Conservation (phyloP, 1,284 basidiomycete species). For the Sutorius eximius region DNA sequence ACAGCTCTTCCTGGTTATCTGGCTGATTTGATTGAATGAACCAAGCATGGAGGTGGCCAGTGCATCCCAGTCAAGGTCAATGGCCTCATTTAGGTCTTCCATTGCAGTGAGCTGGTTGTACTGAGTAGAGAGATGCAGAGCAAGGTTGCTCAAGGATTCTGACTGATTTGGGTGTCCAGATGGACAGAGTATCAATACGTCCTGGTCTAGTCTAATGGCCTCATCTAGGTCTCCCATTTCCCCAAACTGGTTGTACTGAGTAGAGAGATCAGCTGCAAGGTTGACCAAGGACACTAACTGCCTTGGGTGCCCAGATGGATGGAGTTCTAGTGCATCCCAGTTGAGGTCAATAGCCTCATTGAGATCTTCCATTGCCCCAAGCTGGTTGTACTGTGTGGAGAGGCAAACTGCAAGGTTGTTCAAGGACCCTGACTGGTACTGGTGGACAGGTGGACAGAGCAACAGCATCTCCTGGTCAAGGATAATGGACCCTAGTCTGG, state of each 20-base stretch:
- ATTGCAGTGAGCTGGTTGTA: not conserved
- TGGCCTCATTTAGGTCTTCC: not conserved
- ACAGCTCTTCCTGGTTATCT: not conserved
- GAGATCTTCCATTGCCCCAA: too few relatives aligned
- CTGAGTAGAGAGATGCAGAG: not conserved
- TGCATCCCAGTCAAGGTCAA: not conserved
- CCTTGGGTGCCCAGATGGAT: too few relatives aligned
- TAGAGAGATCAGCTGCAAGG: not conserved
- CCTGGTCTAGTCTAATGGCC: not conserved
- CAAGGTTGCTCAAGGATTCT: not conserved
- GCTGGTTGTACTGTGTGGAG: too few relatives aligned
- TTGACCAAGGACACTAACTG: too few relatives aligned
- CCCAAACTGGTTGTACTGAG: not conserved
- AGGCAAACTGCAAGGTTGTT: too few relatives aligned
- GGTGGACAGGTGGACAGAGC: too few relatives aligned
- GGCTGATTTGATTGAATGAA: not conserved
- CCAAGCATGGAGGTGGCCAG: not conserved
- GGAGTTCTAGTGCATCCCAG: too few relatives aligned
- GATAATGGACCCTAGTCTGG: too few relatives aligned
- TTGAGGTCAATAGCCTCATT: too few relatives aligned
- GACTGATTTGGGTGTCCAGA: not conserved
- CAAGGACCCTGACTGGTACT: too few relatives aligned
- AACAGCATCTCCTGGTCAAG: too few relatives aligned
- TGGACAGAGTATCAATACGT: not conserved
- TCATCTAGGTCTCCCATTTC: not conserved